Conservation (phyloP, 23 red algal species). For the Cyanidium caldarium region DNA sequence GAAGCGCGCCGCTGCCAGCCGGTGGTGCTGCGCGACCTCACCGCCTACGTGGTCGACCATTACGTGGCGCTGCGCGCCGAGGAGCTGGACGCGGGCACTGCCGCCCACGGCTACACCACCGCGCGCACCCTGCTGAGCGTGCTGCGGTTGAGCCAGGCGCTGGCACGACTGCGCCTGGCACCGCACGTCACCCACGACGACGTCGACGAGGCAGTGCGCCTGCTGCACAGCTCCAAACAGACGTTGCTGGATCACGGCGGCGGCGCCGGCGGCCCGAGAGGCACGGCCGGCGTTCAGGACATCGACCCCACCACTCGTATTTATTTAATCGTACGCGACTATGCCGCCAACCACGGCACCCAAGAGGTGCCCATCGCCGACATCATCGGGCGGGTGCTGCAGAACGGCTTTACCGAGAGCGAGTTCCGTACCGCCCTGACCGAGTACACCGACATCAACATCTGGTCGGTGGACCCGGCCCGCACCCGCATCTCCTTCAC, state of each 20-base stretch:
- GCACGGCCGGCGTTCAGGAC: background rate
- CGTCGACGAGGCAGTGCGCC: slow-evolving; percentile 82
- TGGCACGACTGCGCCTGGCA: slow-evolving; percentile 56
- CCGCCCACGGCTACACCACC: slow-evolving; percentile 63
- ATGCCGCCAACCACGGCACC: background rate
- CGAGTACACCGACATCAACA: slow-evolving; percentile 20
- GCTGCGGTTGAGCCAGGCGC: slow-evolving; percentile 75
- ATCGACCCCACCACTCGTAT: background rate
- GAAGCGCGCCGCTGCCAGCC: slow-evolving; percentile 44
- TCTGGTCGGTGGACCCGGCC: slow-evolving; percentile 18
- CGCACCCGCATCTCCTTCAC: slow-evolving; percentile 4
- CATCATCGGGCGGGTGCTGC: background rate
- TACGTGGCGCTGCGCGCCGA: slow-evolving; percentile 80
- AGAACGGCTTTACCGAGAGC: slow-evolving; percentile 1
- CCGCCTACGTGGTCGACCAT: slow-evolving; percentile 74
- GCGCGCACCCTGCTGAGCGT: slow-evolving; percentile 75
- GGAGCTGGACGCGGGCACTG: slow-evolving; percentile 18
- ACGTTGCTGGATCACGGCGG: slow-evolving; percentile 12
- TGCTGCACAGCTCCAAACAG: slow-evolving; percentile 49
- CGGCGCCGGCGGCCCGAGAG: background rate
- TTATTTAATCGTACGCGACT: background rate
- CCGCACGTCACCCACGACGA: slow-evolving; percentile 43
- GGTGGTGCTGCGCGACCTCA: slow-evolving; percentile 37
- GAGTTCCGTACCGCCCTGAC: slow-evolving; percentile 9
- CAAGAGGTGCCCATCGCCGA: background rate